phyloP scores from a whole-genome alignment of 371 early-diverging fungal species.

The Syncephalastrum monosporum region DNA sequence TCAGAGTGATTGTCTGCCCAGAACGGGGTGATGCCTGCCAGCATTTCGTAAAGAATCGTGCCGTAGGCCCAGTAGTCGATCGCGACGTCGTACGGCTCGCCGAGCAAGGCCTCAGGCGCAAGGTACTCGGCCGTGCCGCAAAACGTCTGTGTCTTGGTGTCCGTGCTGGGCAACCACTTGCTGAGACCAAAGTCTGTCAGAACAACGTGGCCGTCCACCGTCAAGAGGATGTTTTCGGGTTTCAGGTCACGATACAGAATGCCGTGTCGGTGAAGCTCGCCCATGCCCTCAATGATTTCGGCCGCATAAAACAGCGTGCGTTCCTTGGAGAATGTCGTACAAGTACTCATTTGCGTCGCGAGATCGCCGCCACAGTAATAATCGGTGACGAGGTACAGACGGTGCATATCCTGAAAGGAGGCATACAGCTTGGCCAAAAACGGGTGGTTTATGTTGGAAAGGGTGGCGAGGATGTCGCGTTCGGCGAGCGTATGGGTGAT shows the following conservation, averaged over 20 bases:
- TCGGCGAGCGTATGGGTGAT: slow-evolving; percentile 68
- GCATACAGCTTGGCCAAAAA: slow-evolving; percentile 94
- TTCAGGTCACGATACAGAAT: slow-evolving; percentile 92
- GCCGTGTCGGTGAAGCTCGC: slow-evolving; percentile 82
- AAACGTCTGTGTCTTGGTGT: slow-evolving; percentile 79
- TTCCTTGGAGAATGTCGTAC: slow-evolving; percentile 43
- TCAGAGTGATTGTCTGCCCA: slow-evolving; percentile 80
- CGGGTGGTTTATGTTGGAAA: slow-evolving; percentile 65
- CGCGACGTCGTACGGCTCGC: slow-evolving; percentile 80
- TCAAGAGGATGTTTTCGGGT: slow-evolving; percentile 89
- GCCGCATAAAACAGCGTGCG: slow-evolving; percentile 76
- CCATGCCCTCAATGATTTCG: slow-evolving; percentile 86
- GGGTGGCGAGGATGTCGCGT: slow-evolving; percentile 47
- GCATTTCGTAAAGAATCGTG: slow-evolving; percentile 86
- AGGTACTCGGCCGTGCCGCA: slow-evolving; percentile 95
- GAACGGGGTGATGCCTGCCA: slow-evolving; percentile 79
- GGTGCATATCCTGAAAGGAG: slow-evolving; percentile 89
- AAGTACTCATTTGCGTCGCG: slow-evolving; percentile 58
- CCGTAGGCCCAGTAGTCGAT: slow-evolving; percentile 99
- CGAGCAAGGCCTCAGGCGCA: slow-evolving; percentile 89
- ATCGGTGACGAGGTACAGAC: slow-evolving; percentile 96
- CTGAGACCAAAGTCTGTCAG: slow-evolving; percentile 92
- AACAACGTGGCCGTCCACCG: slow-evolving; percentile 78
- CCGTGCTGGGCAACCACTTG: slow-evolving; percentile 49
- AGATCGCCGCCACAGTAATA: slow-evolving; percentile 89